Conservation (phyloP, 2,329 filamentous ascomycete genomes). For the Trichoderma sp. region DNA sequence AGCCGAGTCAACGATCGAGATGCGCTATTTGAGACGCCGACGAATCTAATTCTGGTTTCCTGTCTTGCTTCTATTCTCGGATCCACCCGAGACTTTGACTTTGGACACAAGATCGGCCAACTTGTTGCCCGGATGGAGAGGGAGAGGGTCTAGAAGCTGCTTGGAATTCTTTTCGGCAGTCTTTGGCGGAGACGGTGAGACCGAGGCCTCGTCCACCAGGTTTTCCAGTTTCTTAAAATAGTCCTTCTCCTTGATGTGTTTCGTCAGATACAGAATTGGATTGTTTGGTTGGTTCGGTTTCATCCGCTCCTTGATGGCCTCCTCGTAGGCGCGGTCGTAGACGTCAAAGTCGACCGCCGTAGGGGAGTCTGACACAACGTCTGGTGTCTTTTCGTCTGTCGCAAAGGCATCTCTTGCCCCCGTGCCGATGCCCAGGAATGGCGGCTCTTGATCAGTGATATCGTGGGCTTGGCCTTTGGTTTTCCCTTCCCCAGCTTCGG, state of each 20-base stretch:
- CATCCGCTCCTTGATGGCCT: slow-evolving; percentile 75
- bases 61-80: slow-evolving; percentile 22
- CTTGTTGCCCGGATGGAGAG: slow-evolving; percentile 23
- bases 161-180: slow-evolving; percentile 29
- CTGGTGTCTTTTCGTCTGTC: slow-evolving; percentile 43
- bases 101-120: slow-evolving; percentile 30
- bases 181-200: slow-evolving; percentile 28
- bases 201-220: slow-evolving; percentile 40
- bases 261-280: slow-evolving; percentile 54
- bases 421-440: slow-evolving; percentile 77
- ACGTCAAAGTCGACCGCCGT: slow-evolving; percentile 82
- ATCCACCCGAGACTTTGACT: slow-evolving; percentile 26
- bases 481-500: slow-evolving; percentile 48
- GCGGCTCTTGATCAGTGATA: slow-evolving; percentile 60
- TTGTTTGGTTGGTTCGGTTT: slow-evolving; percentile 46
- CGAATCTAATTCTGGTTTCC: slow-evolving; percentile 3
- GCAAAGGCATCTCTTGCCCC: slow-evolving; percentile 56
- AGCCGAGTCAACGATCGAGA: not conserved
- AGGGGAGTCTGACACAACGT: slow-evolving; percentile 79
- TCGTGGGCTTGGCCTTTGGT: slow-evolving; percentile 55
- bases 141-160: slow-evolving; percentile 25
- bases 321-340: slow-evolving; percentile 82
- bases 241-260: slow-evolving; percentile 50
- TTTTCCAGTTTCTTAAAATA: slow-evolving; percentile 44
- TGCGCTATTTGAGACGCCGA: slow-evolving; percentile 1